Percentiles rank a stretch among this genome's conserved stretches.
phyloP scores from a whole-genome alignment of 768 basidiomycete genomes.

The Tricholoma saponaceum region DNA sequence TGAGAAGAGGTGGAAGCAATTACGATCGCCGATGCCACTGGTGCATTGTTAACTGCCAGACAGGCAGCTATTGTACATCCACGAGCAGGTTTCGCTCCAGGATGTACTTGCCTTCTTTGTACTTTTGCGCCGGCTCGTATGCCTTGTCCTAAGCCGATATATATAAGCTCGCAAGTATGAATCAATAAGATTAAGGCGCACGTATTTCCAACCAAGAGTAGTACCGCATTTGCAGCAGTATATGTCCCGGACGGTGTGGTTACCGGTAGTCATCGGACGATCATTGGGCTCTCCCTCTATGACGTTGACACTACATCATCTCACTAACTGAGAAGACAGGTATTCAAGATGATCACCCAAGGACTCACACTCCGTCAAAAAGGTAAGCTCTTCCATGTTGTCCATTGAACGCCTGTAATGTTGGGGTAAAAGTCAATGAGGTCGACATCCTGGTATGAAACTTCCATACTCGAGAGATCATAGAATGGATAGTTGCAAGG shows the following conservation, averaged over 20 bases:
- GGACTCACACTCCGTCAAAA: constrained; percentile 86
- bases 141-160: constrained; percentile 71
- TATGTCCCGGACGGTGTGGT: constrained; percentile 95
- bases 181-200: constrained; percentile 37
- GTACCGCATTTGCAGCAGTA: constrained; percentile 88
- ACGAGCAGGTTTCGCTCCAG: constrained; percentile 89
- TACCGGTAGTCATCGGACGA: constrained; percentile 94
- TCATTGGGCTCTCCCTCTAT: constrained; percentile 87
- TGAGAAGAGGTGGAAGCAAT: not conserved
- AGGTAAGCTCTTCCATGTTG: constrained; percentile 95
- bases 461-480: constrained; percentile 77
- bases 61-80: constrained; percentile 64
- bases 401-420: constrained; percentile 84
- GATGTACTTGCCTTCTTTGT: constrained; percentile 98
- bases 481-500: constrained; percentile 85
- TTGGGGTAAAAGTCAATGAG: constrained; percentile 12
- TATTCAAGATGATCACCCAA: not conserved
- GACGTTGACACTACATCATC: constrained; percentile 73
- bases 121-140: constrained; percentile 86
- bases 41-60: constrained; percentile 1
- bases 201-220: constrained; percentile 98
- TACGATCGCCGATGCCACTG: constrained; percentile 9
- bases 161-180: not conserved
- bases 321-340: constrained; percentile 10
- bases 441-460: not conserved